Evolutionary conservation across 2,329 filamentous ascomycete species (phyloP), one percentile per base, ranked within the genome.

Genomic region (Scleromitrula shiraiana): DNA sequence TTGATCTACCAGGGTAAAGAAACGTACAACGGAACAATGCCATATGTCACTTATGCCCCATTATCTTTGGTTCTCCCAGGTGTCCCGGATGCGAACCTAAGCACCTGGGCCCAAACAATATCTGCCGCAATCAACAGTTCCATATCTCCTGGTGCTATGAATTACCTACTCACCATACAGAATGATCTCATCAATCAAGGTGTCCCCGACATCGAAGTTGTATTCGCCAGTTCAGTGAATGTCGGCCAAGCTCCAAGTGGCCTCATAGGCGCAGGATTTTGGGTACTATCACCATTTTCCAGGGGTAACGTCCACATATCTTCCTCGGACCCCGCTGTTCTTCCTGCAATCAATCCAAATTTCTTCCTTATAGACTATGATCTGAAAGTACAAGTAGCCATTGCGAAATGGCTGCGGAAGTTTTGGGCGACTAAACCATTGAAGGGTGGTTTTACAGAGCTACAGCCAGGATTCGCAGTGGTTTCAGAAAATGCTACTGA

Each of bases 121-220:
- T 53, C 56, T 9, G 41, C 26, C n/a, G 53, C 56, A 5, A 58
- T 56, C 10, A 62, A 62, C 41, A 48, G 55, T 7, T 57, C 61
- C 15, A 59, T 54, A 9, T 53, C 66, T 10, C 53, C 58, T 8
- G 53, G 60, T 4, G 48, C 61, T 12, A 61, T 65, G 12, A 50
- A 75, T 24, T 64, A 72, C 49, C 58, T 74, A 2, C 63, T 76
- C 17, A 59, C 59, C 7, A 59, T 71, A 3, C 72, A 77, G 58
- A 65, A 75, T 50, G 66, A 72, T 41, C 61, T 77, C 8, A 65
- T 77, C 14, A 75, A 74, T 56, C 17, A 37, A 23, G 61, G 65
- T 10, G 64, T 73, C 0, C 70, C 74, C 0, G 60, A 75, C 2
- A 69, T 65, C 0, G 75, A 78, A 56, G 62, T 73, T 1, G 58